phyloP scores from a whole-genome alignment of 257 asterid species.

The Solanum megistacrolobum region DNA sequence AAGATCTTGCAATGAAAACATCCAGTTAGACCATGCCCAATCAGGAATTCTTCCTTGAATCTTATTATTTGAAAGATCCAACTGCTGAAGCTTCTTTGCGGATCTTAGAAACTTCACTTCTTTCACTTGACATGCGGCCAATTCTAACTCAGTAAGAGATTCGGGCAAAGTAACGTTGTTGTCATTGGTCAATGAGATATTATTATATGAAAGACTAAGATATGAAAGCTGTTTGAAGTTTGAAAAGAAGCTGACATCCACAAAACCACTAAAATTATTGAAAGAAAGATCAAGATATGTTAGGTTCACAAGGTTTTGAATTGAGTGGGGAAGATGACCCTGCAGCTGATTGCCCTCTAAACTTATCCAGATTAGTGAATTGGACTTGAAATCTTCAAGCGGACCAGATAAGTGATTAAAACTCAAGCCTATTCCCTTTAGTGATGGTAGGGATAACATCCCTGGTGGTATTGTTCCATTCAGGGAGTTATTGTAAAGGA shows the following conservation, averaged over 20 bases:
- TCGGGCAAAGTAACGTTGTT: neutral
- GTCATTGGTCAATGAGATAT: neutral
- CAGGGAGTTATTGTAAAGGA: rapidly evolving
- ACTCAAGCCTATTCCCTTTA: rapidly evolving
- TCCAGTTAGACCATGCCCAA: neutral
- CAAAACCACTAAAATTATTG: too few relatives aligned
- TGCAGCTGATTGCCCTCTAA: neutral
- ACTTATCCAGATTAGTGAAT: neutral
- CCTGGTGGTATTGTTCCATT: too few relatives aligned
- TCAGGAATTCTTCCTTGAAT: neutral
- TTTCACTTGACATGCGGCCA: neutral
- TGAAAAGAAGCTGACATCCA: neutral
- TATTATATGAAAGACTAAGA: too few relatives aligned
- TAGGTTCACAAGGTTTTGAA: neutral
- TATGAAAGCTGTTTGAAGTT: rapidly evolving
- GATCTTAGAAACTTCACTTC: neutral
- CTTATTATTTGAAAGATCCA: neutral
- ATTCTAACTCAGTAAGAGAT: rapidly evolving
- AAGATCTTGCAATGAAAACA: rapidly evolving
- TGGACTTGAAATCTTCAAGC: neutral
- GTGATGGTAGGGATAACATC: too few relatives aligned
- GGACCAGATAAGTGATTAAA: neutral
- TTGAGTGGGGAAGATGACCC: neutral
- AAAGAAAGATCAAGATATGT: rapidly evolving
- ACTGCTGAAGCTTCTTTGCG: rapidly evolving